Conservation (phyloP, 2,329 filamentous ascomycete species). For the Sporothrix brasiliensis region DNA sequence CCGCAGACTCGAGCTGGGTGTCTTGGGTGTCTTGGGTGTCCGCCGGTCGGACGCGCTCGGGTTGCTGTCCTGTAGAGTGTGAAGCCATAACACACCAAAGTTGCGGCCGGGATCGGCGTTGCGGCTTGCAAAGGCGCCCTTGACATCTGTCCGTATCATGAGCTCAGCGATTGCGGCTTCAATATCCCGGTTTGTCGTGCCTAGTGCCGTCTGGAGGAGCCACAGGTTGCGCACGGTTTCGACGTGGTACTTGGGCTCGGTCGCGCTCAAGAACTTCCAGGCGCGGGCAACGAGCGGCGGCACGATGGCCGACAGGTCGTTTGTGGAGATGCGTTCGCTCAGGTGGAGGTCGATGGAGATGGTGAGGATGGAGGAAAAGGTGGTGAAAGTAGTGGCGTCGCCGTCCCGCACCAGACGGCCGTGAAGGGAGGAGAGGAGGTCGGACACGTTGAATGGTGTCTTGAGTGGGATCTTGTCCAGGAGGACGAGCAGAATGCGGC, state of each 20-base stretch:
- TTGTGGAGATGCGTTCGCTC: slow-evolving; percentile 53
- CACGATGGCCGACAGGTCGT: slow-evolving; percentile 65
- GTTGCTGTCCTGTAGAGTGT: slow-evolving; percentile 65
- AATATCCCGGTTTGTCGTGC: slow-evolving; percentile 69
- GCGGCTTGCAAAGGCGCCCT: slow-evolving; percentile 52
- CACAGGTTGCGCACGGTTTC: slow-evolving; percentile 86
- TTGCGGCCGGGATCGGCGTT: slow-evolving; percentile 66
- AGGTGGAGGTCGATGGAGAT: slow-evolving; percentile 61
- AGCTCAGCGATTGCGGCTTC: slow-evolving; percentile 75
- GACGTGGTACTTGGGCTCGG: slow-evolving; percentile 88
- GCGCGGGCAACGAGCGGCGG: slow-evolving; percentile 69
- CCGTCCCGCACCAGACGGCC: slow-evolving; percentile 48
- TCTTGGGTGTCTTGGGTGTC: slow-evolving; percentile 53
- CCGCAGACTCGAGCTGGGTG: slow-evolving; percentile 45
- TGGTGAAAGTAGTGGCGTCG: slow-evolving; percentile 51
- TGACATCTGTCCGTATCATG: slow-evolving; percentile 60
- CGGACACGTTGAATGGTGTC: slow-evolving; percentile 52
- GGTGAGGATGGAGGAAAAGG: slow-evolving; percentile 62
- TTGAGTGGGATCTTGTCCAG: slow-evolving; percentile 55
- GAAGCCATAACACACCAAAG: slow-evolving; percentile 81
- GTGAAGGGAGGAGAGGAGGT: slow-evolving; percentile 56
- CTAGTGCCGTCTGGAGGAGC: slow-evolving; percentile 76
- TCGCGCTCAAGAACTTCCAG: slow-evolving; percentile 81
- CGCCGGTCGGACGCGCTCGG: slow-evolving; percentile 53
- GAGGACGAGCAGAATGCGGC: slow-evolving; percentile 62